Percentiles rank a stretch among this genome's conserved stretches.
phyloP scores from a whole-genome alignment of 108 stramenopile species.

The Cyclotella cryptica region DNA sequence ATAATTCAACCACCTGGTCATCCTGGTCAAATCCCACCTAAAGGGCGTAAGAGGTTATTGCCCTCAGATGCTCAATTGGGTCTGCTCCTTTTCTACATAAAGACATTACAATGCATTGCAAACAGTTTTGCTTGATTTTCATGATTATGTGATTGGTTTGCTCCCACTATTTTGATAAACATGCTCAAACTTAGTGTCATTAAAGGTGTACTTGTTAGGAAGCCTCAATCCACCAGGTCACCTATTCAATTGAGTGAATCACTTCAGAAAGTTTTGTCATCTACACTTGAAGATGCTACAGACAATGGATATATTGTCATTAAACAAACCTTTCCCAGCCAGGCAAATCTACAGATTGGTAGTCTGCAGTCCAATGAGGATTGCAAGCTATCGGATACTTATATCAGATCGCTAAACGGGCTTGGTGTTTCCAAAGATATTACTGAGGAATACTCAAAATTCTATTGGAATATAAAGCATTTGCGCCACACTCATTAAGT shows the following conservation, averaged over 20 bases:
- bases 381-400: conserved; percentile 42
- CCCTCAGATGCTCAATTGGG: too few species aligned
- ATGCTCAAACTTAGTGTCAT: too few species aligned
- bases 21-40: too few species aligned
- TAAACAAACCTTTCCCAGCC: conserved; percentile 22
- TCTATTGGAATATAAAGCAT: conserved; percentile 20
- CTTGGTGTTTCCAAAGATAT: conserved; percentile 33
- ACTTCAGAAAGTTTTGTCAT: conserved; percentile 59
- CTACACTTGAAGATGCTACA: conserved; percentile 12
- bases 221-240: conserved; percentile 12
- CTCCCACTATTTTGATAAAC: too few species aligned
- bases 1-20: too few species aligned
- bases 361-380: conserved; percentile 8
- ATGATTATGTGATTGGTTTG: too few species aligned
- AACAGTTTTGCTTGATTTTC: too few species aligned
- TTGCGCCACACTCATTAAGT: conserved; percentile 53
- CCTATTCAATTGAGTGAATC: conserved; percentile 59
- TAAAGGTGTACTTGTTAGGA: conserved; percentile 60
- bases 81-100: too few species aligned
- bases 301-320: conserved; percentile 26
- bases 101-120: too few species aligned
- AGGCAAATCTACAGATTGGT: conserved; percentile 3
- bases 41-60: too few species aligned
- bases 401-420: conserved; percentile 24
- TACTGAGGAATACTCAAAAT: conserved; percentile 22